These are phyloP conservation scores for Penicillium turbatum DNA, from an alignment of 495 filamentous ascomycete species.

Conservation along the genomic window DNA sequence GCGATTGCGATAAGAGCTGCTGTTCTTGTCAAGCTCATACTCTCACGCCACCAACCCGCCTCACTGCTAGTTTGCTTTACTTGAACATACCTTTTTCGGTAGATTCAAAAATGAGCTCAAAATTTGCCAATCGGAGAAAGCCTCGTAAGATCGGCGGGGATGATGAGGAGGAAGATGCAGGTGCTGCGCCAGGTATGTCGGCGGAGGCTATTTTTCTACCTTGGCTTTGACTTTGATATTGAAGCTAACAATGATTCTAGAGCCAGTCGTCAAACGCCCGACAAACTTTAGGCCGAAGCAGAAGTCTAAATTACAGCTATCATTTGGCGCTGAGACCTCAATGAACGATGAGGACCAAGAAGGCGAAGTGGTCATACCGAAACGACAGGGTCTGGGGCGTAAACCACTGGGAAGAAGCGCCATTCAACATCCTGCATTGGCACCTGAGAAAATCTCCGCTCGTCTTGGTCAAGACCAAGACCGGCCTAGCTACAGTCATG, in stretches of 20 bases:
- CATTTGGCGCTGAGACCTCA: slow-evolving; percentile 64
- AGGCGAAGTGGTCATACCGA: slow-evolving; percentile 60
- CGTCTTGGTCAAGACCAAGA: slow-evolving; percentile 61
- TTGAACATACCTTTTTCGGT: neutral
- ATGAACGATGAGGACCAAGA: slow-evolving; percentile 51
- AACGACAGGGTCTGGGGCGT: slow-evolving; percentile 64
- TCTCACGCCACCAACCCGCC: slow-evolving; percentile 1
- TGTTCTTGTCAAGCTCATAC: slow-evolving; percentile 1
- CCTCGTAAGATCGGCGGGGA: slow-evolving; percentile 68
- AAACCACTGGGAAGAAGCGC: slow-evolving; percentile 70
- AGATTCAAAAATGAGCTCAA: slow-evolving; percentile 63
- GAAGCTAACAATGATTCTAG: slow-evolving; percentile 19
- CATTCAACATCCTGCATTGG: slow-evolving; percentile 47
- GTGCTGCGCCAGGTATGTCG: slow-evolving; percentile 32
- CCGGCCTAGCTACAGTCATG: slow-evolving; percentile 77
- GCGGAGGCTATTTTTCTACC: neutral
- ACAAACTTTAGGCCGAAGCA: slow-evolving; percentile 54
- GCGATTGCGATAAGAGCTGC: slow-evolving; percentile 28
- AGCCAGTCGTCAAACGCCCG: slow-evolving; percentile 42
- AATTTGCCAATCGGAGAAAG: slow-evolving; percentile 65
- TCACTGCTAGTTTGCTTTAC: neutral
- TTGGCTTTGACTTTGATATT: neutral
- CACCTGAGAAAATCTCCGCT: slow-evolving; percentile 45
- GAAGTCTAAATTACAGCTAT: slow-evolving; percentile 62
- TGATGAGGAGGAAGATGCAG: slow-evolving; percentile 55